Percentiles rank a stretch among this genome's conserved stretches.
Conservation (phyloP, 2,329 filamentous ascomycete species). For the Paraphaeosphaeria sporulosa region DNA sequence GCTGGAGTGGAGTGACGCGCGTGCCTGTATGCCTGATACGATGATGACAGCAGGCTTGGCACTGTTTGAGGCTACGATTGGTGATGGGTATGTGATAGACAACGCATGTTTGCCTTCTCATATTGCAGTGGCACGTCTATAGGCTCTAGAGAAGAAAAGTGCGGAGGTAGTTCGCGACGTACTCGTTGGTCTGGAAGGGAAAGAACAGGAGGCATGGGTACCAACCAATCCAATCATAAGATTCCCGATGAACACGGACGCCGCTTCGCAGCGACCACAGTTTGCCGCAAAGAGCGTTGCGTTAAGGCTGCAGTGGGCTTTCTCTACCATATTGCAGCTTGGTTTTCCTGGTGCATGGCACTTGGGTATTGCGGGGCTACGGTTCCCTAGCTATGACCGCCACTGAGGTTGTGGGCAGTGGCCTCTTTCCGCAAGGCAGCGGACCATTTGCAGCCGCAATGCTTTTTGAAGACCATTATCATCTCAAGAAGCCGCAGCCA, state of each 20-base stretch:
- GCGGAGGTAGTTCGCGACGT: neutral
- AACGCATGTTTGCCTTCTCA: neutral
- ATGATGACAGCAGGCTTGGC: constrained; percentile 7
- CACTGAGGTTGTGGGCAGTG: too few relatives aligned
- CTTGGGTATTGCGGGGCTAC: neutral
- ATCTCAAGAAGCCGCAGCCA: too few relatives aligned
- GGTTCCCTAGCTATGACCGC: neutral
- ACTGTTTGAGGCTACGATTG: neutral
- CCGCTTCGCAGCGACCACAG: neutral
- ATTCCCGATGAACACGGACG: too few relatives aligned
- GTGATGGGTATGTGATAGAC: neutral
- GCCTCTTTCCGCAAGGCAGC: too few relatives aligned
- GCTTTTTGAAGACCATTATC: too few relatives aligned
- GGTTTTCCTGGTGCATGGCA: neutral
- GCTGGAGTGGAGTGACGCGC: constrained; percentile 3
- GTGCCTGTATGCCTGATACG: constrained; percentile 1
- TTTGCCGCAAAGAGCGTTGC: neutral
- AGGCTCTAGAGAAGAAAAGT: neutral
- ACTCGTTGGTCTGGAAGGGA: neutral
- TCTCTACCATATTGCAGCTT: neutral
- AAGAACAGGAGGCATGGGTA: neutral
- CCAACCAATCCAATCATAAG: neutral
- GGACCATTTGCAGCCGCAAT: too few relatives aligned
- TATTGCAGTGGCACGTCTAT: neutral
- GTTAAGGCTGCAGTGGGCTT: neutral